Conservation (phyloP, 75 land plant genomes). For the Adiantum capillusveneris region DNA sequence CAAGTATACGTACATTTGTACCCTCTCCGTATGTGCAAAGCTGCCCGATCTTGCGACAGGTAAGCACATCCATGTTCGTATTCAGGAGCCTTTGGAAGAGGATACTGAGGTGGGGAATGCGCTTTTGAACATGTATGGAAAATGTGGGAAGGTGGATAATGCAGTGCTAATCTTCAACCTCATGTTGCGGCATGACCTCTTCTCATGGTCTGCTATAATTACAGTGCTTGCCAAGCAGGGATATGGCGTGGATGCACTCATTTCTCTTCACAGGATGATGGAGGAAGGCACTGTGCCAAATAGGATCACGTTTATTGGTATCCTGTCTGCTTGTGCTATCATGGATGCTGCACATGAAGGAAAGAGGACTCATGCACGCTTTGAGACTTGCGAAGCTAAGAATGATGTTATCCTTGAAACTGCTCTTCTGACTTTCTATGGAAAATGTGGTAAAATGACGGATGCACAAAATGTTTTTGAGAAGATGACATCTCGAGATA, state of each 20-base stretch:
- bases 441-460: constrained; percentile 14
- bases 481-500: constrained; percentile 7
- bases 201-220: constrained; percentile 18
- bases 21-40: neutral
- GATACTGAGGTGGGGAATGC: constrained; percentile 17
- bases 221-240: constrained; percentile 11
- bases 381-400: neutral
- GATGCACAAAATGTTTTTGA: constrained; percentile 12
- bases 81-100: neutral
- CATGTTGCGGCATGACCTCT: neutral
- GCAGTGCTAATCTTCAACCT: constrained; percentile 9
- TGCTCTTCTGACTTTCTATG: constrained; percentile 11
- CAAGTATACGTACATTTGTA: constrained; percentile 3
- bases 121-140: constrained; percentile 15
- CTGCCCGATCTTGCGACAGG: neutral
- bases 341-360: constrained; percentile 1
- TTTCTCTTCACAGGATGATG: constrained; percentile 9
- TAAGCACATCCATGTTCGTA: constrained; percentile 1
- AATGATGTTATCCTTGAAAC: neutral
- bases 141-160: constrained; percentile 10
- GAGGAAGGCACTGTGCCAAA: constrained; percentile 15
- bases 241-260: neutral
- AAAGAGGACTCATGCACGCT: constrained; percentile 1
- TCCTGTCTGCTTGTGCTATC: constrained; percentile 10
- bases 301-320: constrained; percentile 13